Conservation (phyloP, 1,284 basidiomycete species). For the Crepidotus sp. region DNA sequence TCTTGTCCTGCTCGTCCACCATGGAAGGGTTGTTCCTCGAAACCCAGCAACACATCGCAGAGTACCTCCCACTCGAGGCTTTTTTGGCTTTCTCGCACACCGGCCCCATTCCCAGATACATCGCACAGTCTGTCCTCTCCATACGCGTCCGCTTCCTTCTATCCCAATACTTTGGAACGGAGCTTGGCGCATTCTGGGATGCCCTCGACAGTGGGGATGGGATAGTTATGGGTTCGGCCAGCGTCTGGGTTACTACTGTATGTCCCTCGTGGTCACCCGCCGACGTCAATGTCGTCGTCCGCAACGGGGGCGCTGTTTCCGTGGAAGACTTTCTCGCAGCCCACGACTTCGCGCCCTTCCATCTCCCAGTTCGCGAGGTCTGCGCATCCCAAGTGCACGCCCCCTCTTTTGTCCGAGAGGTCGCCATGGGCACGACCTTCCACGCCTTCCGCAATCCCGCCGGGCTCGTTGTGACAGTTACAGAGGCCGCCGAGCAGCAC, state of each 20-base stretch:
- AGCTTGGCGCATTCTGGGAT: neutral
- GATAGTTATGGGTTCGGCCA: neutral
- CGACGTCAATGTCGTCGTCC: neutral
- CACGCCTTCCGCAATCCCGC: no score
- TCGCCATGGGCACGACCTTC: no score
- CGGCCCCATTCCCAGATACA: neutral
- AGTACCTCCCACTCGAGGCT: neutral
- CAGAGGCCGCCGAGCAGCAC: no score
- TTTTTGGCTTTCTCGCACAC: neutral
- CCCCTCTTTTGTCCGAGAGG: no score
- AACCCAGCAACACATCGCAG: neutral
- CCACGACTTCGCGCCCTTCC: neutral
- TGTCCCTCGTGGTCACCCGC: neutral
- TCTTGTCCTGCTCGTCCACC: neutral
- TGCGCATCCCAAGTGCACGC: neutral
- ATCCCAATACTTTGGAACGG: neutral
- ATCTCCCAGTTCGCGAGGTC: neutral
- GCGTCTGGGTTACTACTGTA: neutral
- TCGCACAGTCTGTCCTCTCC: neutral
- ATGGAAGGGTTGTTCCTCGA: neutral
- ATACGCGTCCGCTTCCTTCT: neutral
- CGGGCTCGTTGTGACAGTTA: no score
- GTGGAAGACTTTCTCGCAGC: neutral
- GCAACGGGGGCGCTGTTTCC: neutral
- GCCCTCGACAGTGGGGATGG: neutral